These are phyloP conservation scores for Ganoderma meredithae DNA, from an alignment of 1,284 basidiomycete species.

Conservation along the genomic window DNA sequence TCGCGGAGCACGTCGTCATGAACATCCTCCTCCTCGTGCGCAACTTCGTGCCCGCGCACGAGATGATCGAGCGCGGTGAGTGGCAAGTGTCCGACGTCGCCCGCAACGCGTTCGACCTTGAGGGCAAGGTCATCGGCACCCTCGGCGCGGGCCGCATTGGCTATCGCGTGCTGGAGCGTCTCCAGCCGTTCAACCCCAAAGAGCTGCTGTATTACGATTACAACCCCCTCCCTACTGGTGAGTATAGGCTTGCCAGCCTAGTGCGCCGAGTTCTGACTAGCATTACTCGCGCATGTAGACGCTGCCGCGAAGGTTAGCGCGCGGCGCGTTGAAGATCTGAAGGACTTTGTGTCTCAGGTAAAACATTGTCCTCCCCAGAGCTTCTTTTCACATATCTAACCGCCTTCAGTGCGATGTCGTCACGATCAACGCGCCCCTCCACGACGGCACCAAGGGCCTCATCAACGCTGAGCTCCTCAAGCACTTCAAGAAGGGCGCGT, in stretches of 20 bases:
- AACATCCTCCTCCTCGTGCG: slow-evolving; percentile 85
- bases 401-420: slow-evolving; percentile 74
- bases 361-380: neutral
- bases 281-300: slow-evolving; percentile 59
- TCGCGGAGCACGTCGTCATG: slow-evolving; percentile 91
- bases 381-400: neutral
- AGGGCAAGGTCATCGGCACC: slow-evolving; percentile 91
- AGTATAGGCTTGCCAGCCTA: slow-evolving; percentile 14
- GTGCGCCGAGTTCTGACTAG: neutral
- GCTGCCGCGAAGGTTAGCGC: slow-evolving; percentile 78
- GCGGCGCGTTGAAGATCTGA: slow-evolving; percentile 82
- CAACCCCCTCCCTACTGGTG: slow-evolving; percentile 74
- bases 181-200: slow-evolving; percentile 89
- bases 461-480: slow-evolving; percentile 85
- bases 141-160: slow-evolving; percentile 91
- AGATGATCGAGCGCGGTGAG: slow-evolving; percentile 85
- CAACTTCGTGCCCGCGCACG: slow-evolving; percentile 86
- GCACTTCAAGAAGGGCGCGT: slow-evolving; percentile 91
- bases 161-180: slow-evolving; percentile 88
- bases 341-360: slow-evolving; percentile 79
- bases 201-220: slow-evolving; percentile 97
- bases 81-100: slow-evolving; percentile 88
- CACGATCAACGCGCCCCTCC: slow-evolving; percentile 91
- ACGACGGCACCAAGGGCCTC: slow-evolving; percentile 85
- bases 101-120: slow-evolving; percentile 86